Evolutionary conservation across 108 stramenopile genomes (phyloP).

Genomic region (Pinguiococcus pyrenoidosus): DNA sequence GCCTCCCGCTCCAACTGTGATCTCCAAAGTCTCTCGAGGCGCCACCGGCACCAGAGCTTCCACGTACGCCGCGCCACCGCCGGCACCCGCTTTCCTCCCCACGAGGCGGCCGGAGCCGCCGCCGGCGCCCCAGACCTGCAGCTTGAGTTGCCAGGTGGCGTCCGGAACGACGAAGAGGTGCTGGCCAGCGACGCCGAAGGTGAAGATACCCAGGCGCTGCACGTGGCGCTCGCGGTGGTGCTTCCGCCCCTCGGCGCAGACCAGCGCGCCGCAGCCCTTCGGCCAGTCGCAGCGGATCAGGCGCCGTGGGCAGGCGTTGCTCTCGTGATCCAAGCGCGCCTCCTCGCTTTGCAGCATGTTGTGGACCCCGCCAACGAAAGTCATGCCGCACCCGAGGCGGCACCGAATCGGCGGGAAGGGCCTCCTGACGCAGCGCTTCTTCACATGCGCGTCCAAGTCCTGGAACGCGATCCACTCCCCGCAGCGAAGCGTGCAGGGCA

Average conservation of each 20-base stretch:
- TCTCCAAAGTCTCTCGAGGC: slow-evolving; percentile 23
- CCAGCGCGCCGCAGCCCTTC: slow-evolving; percentile 30
- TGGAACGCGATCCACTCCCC: slow-evolving; percentile 36
- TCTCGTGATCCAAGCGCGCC: slow-evolving; percentile 40
- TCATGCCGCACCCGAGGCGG: slow-evolving; percentile 33
- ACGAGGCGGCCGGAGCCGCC: slow-evolving; percentile 31
- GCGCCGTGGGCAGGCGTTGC: slow-evolving; percentile 26
- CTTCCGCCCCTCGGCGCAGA: slow-evolving; percentile 32
- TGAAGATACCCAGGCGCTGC: slow-evolving; percentile 11
- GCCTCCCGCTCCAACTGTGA: slow-evolving; percentile 37
- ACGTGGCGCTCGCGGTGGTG: slow-evolving; percentile 31
- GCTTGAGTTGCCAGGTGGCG: slow-evolving; percentile 21
- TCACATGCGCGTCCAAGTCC: slow-evolving; percentile 24
- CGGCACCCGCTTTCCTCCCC: slow-evolving; percentile 27
- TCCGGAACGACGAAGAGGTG: slow-evolving; percentile 19
- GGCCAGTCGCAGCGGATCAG: slow-evolving; percentile 33
- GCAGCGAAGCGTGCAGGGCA: slow-evolving; percentile 33
- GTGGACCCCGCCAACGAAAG: slow-evolving; percentile 26
- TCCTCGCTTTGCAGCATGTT: slow-evolving; percentile 23
- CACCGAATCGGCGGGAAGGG: slow-evolving; percentile 33
- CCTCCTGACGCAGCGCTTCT: slow-evolving; percentile 31
- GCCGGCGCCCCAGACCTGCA: slow-evolving; percentile 44
- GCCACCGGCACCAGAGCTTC: slow-evolving; percentile 27
- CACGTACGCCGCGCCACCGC: slow-evolving; percentile 43
- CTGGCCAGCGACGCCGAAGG: slow-evolving; percentile 24